phyloP scores from a whole-genome alignment of 768 basidiomycete genomes.

The Tulasnella sp. region DNA sequence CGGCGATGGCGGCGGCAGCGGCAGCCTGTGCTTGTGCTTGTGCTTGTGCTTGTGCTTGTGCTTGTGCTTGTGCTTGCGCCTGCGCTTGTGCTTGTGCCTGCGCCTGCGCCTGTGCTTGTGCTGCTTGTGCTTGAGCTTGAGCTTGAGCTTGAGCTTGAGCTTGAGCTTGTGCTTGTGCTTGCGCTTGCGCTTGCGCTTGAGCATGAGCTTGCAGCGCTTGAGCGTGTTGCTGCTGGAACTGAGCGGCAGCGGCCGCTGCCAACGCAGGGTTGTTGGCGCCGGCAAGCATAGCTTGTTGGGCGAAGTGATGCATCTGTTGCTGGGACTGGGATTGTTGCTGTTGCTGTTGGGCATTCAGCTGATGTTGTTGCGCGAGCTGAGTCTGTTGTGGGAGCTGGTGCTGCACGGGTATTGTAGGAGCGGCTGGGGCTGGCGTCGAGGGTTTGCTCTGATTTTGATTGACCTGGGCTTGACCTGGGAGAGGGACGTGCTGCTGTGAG shows the following conservation, averaged over 20 bases:
- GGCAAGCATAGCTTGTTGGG: background rate
- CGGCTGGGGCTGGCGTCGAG: conserved; percentile 27
- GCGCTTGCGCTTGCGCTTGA: background rate
- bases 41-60: background rate
- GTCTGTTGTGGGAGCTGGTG: conserved; percentile 27
- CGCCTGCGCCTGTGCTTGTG: no score
- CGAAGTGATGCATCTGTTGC: background rate
- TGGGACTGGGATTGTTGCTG: conserved; percentile 4
- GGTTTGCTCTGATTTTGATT: conserved; percentile 34
- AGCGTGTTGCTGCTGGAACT: conserved; percentile 30
- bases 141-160: background rate
- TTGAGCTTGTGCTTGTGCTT: background rate
- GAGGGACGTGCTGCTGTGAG: background rate
- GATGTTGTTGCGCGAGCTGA: background rate
- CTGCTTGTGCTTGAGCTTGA: background rate
- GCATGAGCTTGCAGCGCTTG: background rate
- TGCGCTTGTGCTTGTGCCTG: no score
- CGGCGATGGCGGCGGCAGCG: no score
- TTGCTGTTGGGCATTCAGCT: background rate
- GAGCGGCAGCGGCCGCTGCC: background rate
- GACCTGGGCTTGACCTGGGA: background rate
- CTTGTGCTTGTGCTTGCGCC: background rate
- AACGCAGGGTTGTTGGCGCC: background rate
- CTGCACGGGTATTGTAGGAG: conserved; percentile 29
- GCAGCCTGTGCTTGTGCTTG: background rate